These are phyloP conservation scores for Naematelia aurantialba DNA, from an alignment of 768 basidiomycete genomes.

Conservation along the genomic window DNA sequence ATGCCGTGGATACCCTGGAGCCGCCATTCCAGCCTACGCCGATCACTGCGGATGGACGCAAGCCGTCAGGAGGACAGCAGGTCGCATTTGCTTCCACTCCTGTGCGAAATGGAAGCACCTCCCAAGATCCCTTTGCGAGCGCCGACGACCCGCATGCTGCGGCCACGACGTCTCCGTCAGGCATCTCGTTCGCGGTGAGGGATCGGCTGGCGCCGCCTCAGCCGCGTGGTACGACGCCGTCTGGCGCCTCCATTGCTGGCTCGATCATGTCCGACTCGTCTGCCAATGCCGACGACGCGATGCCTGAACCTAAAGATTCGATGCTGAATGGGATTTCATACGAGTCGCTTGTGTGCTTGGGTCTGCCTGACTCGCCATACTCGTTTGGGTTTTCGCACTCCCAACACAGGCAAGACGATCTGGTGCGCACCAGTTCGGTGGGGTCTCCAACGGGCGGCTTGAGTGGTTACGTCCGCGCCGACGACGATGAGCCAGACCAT, in stretches of 20 bases:
- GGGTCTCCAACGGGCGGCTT: not conserved
- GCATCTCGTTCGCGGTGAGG: constrained; percentile 15
- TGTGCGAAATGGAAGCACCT: constrained; percentile 7
- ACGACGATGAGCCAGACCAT: not conserved
- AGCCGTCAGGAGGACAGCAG: constrained; percentile 26
- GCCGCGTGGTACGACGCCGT: constrained; percentile 25
- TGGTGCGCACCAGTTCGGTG: constrained; percentile 27
- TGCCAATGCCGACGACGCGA: constrained; percentile 15
- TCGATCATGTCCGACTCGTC: constrained; percentile 42
- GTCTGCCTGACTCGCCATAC: constrained; percentile 45
- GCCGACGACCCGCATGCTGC: not conserved
- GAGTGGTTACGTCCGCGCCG: not conserved
- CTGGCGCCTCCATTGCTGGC: constrained; percentile 37
- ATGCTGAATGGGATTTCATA: constrained; percentile 62
- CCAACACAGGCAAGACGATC: constrained; percentile 4
- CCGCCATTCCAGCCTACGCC: constrained; percentile 13
- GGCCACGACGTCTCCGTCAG: constrained; percentile 18
- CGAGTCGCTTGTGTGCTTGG: constrained; percentile 50
- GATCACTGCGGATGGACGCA: not conserved
- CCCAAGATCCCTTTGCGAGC: not conserved
- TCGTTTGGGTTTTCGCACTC: constrained; percentile 36
- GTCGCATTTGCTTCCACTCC: constrained; percentile 43
- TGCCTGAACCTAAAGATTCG: constrained; percentile 39
- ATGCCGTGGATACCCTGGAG: constrained; percentile 5
- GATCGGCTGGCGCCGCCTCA: constrained; percentile 25